These are phyloP conservation scores for Paxillus involutus DNA, from an alignment of 768 basidiomycete genomes.

Conservation along the genomic window DNA sequence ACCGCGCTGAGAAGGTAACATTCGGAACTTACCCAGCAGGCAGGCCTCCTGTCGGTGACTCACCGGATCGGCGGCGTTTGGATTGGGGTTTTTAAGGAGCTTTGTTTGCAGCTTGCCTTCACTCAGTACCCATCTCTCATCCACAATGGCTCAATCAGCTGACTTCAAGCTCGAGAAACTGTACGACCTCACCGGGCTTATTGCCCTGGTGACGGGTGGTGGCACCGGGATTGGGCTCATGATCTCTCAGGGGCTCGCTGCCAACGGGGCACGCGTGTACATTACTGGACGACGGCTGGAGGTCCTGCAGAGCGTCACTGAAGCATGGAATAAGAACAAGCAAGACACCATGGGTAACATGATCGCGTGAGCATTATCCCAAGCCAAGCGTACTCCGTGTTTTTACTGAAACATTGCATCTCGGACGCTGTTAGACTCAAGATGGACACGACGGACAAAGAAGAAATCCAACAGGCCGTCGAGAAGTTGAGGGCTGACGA, in stretches of 20 bases:
- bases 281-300: conserved; percentile 70
- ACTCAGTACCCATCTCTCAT: background rate
- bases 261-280: conserved; percentile 79
- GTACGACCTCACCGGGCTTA: conserved; percentile 55
- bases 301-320: conserved; percentile 58
- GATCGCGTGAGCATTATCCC: conserved; percentile 51
- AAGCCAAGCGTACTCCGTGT: conserved; percentile 1
- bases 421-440: conserved; percentile 41
- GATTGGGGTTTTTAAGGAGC: no score
- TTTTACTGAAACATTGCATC: background rate
- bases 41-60: no score
- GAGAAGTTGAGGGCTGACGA: conserved; percentile 39
- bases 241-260: conserved; percentile 72
- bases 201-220: conserved; percentile 50
- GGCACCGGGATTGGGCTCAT: conserved; percentile 59
- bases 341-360: conserved; percentile 44
- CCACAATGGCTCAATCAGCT: conserved; percentile 22
- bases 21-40: no score
- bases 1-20: no score
- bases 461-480: conserved; percentile 60
- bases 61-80: no score
- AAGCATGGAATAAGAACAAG: conserved; percentile 43
- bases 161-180: conserved; percentile 29
- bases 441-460: conserved; percentile 73
- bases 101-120: background rate